phyloP scores from a whole-genome alignment of 2,329 filamentous ascomycete genomes.

The Thermothelomyces thermophilus region DNA sequence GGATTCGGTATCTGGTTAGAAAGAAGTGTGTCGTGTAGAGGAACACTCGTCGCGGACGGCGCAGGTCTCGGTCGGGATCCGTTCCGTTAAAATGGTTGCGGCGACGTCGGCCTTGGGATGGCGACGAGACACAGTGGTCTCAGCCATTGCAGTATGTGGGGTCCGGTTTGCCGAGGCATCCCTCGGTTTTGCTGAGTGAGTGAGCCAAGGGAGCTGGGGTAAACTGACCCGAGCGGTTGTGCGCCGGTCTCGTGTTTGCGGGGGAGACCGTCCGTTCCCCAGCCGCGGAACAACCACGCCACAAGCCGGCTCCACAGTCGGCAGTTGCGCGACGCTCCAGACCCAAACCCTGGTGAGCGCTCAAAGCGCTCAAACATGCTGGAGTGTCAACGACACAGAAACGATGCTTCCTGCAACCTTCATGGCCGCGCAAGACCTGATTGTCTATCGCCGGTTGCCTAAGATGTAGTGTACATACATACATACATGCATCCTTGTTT shows the following conservation, averaged over 20 bases:
- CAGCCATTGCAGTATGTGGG: conserved; percentile 8
- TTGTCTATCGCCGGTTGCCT: no score
- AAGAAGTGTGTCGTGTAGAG: background rate
- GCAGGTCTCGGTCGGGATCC: background rate
- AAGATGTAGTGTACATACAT: no score
- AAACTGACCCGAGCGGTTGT: conserved; percentile 22
- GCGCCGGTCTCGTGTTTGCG: conserved; percentile 12
- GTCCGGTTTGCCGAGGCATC: conserved; percentile 23
- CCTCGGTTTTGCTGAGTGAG: conserved; percentile 12
- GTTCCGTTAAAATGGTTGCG: conserved; percentile 9
- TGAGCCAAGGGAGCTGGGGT: conserved; percentile 13
- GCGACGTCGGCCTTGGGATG: background rate
- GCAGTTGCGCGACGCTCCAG: conserved; percentile 10
- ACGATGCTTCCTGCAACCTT: no score
- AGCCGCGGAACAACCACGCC: conserved; percentile 1
- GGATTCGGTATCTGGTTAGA: background rate
- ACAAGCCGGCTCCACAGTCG: conserved; percentile 14
- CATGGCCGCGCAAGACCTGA: no score
- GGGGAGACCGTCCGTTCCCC: conserved; percentile 9
- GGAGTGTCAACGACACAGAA: no score
- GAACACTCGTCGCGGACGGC: background rate
- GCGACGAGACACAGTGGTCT: conserved; percentile 34
- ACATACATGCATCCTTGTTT: no score
- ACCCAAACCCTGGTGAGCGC: no score
- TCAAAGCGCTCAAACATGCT: no score